Base-by-base conservation (phyloP, 1,284 basidiomycete genomes). In the Apiotrichum brassicae region DNA sequence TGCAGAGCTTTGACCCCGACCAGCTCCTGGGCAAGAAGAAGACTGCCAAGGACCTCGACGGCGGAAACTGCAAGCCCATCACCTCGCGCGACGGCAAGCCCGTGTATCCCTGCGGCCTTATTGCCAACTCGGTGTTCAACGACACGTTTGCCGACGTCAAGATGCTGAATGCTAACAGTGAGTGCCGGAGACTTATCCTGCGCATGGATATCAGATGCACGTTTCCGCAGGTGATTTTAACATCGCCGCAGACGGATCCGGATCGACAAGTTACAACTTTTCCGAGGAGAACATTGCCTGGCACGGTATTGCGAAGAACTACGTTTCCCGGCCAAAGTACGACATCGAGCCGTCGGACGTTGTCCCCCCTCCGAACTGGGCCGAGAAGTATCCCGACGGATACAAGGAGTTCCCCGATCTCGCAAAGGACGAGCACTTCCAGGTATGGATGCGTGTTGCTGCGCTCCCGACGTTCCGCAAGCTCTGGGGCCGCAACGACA, bases 361-460 rank as follows among this genome's bases (percentile, higher is more conserved):
- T 45, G 79, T 87, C 0, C 94, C 94, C 2, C 95, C 95, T 16
- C 95, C 95, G 4, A 97, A 93, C 74, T 98, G 95, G 92, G 67
- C 57, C 0, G 64, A 71, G 26, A 78, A 81, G 47, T 97, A 97
- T 76, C 82, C 81, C 4, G 71, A 76, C 5, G 73, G 75, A 9
- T 34, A 34, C 33, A 82, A 77, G 50, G 78, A 78, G n/a, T 81
- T 87, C 30, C 93, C 90, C 12, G 77, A 97, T 65, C 77, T 97
- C 28, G 76, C 77, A 46, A 65, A 72, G 2, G 83, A 98, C 68
- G 89, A 98, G 72, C 93, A 92, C 67, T 97, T 99, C 77, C 92
- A 97, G 75, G 93, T 97, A 62, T 99, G 95, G 95, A 99, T 99
- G 95, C 83, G 94, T 54, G 94, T 91, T 2, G 90, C 95, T 1